Evolutionary conservation across 768 basidiomycete species (phyloP), one percentile per base, ranked within the genome.

Genomic region (Leccinum subtestaceum): DNA sequence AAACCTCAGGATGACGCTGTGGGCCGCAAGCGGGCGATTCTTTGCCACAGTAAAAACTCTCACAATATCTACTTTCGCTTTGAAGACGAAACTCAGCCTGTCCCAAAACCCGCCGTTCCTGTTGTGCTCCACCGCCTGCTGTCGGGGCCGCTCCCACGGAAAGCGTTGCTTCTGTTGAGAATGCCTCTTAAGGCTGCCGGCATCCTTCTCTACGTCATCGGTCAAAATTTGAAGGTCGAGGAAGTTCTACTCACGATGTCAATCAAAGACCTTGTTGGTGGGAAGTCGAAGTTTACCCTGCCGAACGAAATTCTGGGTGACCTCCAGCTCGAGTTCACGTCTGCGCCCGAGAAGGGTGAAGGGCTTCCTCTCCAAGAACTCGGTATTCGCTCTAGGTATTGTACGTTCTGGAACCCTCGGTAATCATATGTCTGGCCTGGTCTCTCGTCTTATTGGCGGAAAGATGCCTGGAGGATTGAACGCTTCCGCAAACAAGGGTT

Each of bases 381-480:
- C 10, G 97, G 95, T 29, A 45, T 83, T 93, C 29, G 88, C 92
- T 15, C 78, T 98, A 32, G 80, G 83, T 10, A 79, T 85, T 55
- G 95, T 94, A 7, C 92, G 91, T 76, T 77, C 84, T 38, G 95
- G 95, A n/a, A 70, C 81, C 5, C 85, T 96, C 29, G 97, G 97
- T 70, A 99, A 98, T 74, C 94, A 98, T 77, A 91, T 91, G 12
- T 88, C 84, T 48, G 88, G 94, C 19, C 82, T 99, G 46, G 81
- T 98, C 53, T 93, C 95, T 27, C 92, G 97, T 58, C 82, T 98
- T 70, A 81, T 98, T 53, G 93, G 94, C 58, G 87, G 87, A 50
- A 99, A 99, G 78, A 96, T 99, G 92, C 97, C 97, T 34, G 97
- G 97, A 72, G 95, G 96, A 38, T 99, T 99, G 84, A 97, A 97